Percentiles rank a stretch among this genome's conserved stretches.
Conservation (phyloP, 768 basidiomycete genomes). For the Xerocomellus dryophilus region DNA sequence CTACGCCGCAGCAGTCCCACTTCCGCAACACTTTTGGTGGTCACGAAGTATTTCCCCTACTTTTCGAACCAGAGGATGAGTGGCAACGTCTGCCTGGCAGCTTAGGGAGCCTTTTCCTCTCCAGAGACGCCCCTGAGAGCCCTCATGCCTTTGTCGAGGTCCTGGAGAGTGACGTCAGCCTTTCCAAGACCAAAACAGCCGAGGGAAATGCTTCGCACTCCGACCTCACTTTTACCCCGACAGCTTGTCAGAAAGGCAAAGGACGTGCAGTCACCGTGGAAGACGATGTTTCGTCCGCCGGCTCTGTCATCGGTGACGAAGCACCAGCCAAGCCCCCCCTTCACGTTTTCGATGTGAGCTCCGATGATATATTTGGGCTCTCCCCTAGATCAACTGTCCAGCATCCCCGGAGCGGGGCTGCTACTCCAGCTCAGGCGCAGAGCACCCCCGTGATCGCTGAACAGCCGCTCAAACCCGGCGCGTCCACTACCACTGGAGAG, state of each 20-base stretch:
- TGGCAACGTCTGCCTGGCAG: conserved; percentile 57
- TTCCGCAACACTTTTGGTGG: conserved; percentile 63
- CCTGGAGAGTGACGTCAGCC: conserved; percentile 41
- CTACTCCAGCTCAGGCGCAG: conserved; percentile 36
- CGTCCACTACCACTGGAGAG: conserved; percentile 8
- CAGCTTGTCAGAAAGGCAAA: conserved; percentile 35
- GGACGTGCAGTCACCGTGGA: conserved; percentile 28
- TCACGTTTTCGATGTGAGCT: conserved; percentile 50
- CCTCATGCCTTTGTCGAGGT: conserved; percentile 68
- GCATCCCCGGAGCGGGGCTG: conserved; percentile 18
- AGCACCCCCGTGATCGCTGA: conserved; percentile 40
- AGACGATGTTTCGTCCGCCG: conserved; percentile 38
- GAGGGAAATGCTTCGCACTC: conserved; percentile 34
- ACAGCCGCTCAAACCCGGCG: conserved; percentile 20
- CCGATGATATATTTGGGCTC: conserved; percentile 26
- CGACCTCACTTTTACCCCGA: conserved; percentile 18
- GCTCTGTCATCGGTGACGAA: conserved; percentile 41
- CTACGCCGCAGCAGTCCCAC: conserved; percentile 33
- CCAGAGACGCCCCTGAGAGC: conserved; percentile 34
- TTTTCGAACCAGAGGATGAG: conserved; percentile 52
- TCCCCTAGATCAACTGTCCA: conserved; percentile 15
- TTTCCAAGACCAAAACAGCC: conserved; percentile 30
- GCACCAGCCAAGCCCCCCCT: conserved; percentile 55
- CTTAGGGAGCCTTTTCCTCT: conserved; percentile 42
- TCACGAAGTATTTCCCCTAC: conserved; percentile 42